Conservation (phyloP, 164 flowering plant genomes). For the Aristolochia fimbriata region DNA sequence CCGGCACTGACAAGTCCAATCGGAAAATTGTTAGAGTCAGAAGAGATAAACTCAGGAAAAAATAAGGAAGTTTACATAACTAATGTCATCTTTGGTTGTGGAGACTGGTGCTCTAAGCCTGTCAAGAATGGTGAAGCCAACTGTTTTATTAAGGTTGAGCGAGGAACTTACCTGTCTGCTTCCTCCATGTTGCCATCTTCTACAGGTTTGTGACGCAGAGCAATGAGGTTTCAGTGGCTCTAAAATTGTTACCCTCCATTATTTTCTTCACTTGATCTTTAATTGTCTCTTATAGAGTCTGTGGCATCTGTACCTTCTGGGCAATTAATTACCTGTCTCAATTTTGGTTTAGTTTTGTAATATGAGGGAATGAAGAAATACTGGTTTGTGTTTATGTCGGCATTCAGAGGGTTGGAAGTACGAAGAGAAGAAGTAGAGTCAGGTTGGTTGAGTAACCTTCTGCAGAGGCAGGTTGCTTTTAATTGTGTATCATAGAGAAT, state of each 20-base stretch:
- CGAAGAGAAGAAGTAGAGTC: neutral
- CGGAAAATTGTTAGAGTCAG: slow-evolving; percentile 15
- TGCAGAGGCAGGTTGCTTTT: too few species aligned
- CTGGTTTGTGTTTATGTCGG: neutral
- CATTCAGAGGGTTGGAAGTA: neutral
- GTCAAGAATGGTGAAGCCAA: too few species aligned
- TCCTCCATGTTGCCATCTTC: too few species aligned
- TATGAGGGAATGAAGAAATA: neutral
- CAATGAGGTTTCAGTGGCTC: neutral
- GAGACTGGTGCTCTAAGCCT: too few species aligned
- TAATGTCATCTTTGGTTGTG: too few species aligned
- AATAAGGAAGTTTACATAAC: slow-evolving; percentile 4
- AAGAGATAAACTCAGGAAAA: slow-evolving; percentile 17
- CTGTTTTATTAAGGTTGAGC: too few species aligned
- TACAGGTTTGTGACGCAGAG: too few species aligned
- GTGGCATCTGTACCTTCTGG: neutral
- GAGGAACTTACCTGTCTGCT: too few species aligned
- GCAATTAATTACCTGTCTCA: slow-evolving; percentile 11
- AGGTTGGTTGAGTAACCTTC: too few species aligned
- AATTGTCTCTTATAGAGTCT: neutral
- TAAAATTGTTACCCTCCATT: neutral
- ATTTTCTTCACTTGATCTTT: neutral
- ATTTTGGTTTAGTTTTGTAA: slow-evolving; percentile 14
- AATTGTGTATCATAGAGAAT: too few species aligned
- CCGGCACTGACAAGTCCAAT: slow-evolving; percentile 20